These are phyloP conservation scores for Copromyces sp. DNA, from an alignment of 495 filamentous ascomycete species.

Conservation along the genomic window DNA sequence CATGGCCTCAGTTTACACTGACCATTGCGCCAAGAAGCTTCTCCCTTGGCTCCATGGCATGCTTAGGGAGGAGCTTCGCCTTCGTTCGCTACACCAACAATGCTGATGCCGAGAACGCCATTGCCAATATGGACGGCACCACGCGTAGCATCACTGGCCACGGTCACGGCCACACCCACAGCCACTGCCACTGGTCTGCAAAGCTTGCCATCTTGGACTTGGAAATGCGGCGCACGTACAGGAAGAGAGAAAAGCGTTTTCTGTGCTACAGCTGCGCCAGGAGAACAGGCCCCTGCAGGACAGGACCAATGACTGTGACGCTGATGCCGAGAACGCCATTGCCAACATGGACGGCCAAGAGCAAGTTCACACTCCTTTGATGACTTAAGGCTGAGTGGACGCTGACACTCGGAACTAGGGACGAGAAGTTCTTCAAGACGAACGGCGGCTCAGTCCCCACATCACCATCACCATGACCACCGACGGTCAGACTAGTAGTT, in stretches of 20 bases:
- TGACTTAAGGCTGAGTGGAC: background rate
- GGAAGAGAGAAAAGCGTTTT: conserved; percentile 42
- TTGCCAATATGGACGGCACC: background rate
- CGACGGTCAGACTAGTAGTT: conserved; percentile 45
- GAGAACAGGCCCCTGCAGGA: background rate
- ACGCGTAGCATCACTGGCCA: background rate
- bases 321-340: conserved; percentile 11
- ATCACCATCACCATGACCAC: conserved; percentile 79
- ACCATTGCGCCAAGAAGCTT: conserved; percentile 80
- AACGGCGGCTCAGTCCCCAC: conserved; percentile 65
- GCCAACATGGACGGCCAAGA: background rate
- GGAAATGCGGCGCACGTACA: conserved; percentile 23
- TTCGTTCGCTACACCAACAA: background rate
- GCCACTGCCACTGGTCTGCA: conserved; percentile 43
- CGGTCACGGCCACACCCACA: background rate
- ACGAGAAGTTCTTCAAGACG: conserved; percentile 79
- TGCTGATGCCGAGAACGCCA: background rate
- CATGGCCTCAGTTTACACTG: conserved; percentile 12
- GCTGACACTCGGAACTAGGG: conserved; percentile 26
- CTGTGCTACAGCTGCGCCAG: conserved; percentile 41
- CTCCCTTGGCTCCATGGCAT: conserved; percentile 89
- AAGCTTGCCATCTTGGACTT: conserved; percentile 40
- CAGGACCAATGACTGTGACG: conserved; percentile 46
- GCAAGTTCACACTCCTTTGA: background rate
- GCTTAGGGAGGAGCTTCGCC: conserved; percentile 25